phyloP scores from a whole-genome alignment of 805 yeast species.

The Nakazawaea ambrosiae region DNA sequence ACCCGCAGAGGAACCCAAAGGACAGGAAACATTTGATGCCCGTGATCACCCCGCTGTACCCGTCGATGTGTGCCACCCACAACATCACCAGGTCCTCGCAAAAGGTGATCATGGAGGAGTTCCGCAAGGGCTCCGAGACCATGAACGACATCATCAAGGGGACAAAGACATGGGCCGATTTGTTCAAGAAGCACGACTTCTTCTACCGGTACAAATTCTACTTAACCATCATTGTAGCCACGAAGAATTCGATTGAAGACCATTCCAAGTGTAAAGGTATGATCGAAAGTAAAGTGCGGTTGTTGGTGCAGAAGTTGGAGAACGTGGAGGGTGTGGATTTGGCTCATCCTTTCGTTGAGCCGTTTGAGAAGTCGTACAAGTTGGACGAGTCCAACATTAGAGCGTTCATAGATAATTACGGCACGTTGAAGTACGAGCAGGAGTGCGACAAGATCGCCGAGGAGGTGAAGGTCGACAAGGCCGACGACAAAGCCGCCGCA shows the following conservation, averaged over 20 bases:
- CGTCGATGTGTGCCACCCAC: constrained; percentile 99
- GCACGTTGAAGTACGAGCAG: constrained; percentile 49
- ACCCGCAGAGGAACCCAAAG: constrained; percentile 82
- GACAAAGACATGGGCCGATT: constrained; percentile 62
- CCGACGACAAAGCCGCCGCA: constrained; percentile 20
- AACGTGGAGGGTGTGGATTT: constrained; percentile 62
- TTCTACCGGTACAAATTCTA: constrained; percentile 83
- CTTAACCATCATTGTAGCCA: constrained; percentile 71
- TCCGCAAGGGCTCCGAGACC: constrained; percentile 66
- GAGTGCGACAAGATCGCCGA: constrained; percentile 27
- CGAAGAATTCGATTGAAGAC: constrained; percentile 68
- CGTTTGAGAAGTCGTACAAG: constrained; percentile 48
- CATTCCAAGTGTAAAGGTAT: constrained; percentile 89
- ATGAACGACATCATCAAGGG: constrained; percentile 63
- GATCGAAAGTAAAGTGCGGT: constrained; percentile 81
- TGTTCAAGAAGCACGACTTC: constrained; percentile 75
- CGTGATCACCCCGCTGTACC: constrained; percentile 96
- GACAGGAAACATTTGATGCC: constrained; percentile 95
- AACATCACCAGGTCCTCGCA: constrained; percentile 88
- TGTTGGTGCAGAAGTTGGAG: constrained; percentile 80
- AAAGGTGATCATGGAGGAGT: constrained; percentile 70
- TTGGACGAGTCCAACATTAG: constrained; percentile 42
- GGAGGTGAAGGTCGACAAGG: constrained; percentile 23
- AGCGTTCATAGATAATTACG: constrained; percentile 54
- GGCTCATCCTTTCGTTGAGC: constrained; percentile 88